Base-by-base conservation (phyloP, 2,329 filamentous ascomycete genomes). In the Stylonectria norvegica region DNA sequence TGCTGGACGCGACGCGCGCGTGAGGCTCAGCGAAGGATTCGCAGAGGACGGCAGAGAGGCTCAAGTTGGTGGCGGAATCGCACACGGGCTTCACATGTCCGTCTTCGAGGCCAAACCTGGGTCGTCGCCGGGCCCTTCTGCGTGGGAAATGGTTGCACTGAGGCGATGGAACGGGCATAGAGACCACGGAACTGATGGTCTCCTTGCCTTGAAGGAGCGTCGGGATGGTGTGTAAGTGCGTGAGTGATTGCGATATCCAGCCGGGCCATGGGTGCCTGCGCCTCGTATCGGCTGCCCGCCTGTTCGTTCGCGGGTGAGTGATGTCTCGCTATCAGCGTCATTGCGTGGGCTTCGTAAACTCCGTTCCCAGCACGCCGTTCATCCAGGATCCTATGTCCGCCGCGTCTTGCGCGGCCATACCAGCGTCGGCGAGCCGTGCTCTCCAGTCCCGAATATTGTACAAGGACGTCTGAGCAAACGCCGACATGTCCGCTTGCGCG, bases 301-400 rank as follows among this genome's bases (percentile, higher is more conserved):
- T 49, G 35, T 30, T 32, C 22, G 40, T 23, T 18, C 42, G 29
- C n/a, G 31, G n/a, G n/a, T n/a, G n/a, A n/a, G n/a, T n/a, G n/a
- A n/a, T n/a, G n/a, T n/a, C n/a, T n/a, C n/a, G n/a, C n/a, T n/a
- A n/a, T n/a, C n/a, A n/a, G n/a, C n/a, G n/a, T n/a, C n/a, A n/a
- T n/a, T 55, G 41, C 31, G 35, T 20, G 27, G 45, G 43, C 30
- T 45, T 55, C 17, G 52, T 63, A 27, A 63, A 64, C 4, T 50
- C 50, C 7, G 53, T 53, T n/a, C 61, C 61, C 9, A 64, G 47
- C 14, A 62, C 43, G 2, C 42, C 36, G 33, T 64, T 55, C 53
- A 64, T 53, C 61, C 61, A 64, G 17, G 40, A 15, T 5, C 61
- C 61, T 30, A 58, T 38, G 40, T 50, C 33, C 28, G 34, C 35